Base-by-base conservation (phyloP, 2,329 filamentous ascomycete genomes). In the Fusarium cicatricum region DNA sequence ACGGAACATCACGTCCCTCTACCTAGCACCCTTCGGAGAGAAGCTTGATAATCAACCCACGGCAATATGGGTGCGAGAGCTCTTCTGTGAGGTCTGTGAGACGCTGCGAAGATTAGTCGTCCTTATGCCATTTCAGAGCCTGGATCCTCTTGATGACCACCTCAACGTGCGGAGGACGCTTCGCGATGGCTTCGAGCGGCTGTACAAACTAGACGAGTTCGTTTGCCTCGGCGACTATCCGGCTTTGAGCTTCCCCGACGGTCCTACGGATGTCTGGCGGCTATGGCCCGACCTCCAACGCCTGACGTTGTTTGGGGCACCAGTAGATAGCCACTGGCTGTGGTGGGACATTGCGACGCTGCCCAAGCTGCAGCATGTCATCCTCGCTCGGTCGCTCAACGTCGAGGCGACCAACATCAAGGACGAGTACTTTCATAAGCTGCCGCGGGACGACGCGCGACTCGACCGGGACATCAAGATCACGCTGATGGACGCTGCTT, bases 211-310 rank as follows among this genome's bases (percentile, higher is more conserved):
- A 9, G 77, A 83, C 52, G 79, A 82, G 60, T 80, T 83, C 50
- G 76, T 78, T 36, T 79, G 77, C 62, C 71, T 81, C 16, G 73
- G 72, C 8, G 79, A 82, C 43, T 80, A 82, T 56, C 74, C 80
- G 5, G 72, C 71, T n/a, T 62, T 82, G 50, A 71, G 70, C 41
- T 56, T 74, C 23, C 55, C 66, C 2, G 67, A 73, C 28, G 69
- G 70, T 19, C 61, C 71, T 15, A 71, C 72, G 10, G 73, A 77
- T 44, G 63, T 80, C 4, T 82, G 80, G 80, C 69, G 69, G 29
- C 48, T 73, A 10, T 82, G 78, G 77, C 75, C 74, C 8, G 70
- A 73, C 5, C 70, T 83, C 19, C 69, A 69, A 65, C 72, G 72
- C 2, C 67, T 83, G 14, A 75, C 74, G 32, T 69, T 83, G 15